These are phyloP conservation scores for Penicillium macrosclerotiorum DNA, from an alignment of 495 filamentous ascomycete genomes.

Conservation along the genomic window DNA sequence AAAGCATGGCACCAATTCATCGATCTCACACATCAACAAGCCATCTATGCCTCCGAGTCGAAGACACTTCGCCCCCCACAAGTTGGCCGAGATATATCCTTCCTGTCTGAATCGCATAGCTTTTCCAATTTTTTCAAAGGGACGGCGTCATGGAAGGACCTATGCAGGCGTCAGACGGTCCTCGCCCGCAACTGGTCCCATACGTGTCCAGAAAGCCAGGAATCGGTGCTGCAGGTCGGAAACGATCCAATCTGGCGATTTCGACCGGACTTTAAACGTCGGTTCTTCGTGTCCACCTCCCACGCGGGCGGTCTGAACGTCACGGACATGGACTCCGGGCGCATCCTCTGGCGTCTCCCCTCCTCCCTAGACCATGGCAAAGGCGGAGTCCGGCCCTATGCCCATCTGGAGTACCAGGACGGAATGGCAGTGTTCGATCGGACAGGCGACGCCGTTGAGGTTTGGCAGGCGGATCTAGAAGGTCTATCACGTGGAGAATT, in stretches of 20 bases:
- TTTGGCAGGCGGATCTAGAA: slow-evolving; percentile 36
- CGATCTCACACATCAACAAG: slow-evolving; percentile 40
- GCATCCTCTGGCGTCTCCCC: slow-evolving; percentile 36
- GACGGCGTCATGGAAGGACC: slow-evolving; percentile 35
- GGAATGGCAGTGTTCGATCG: slow-evolving; percentile 42
- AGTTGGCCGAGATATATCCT: slow-evolving; percentile 22
- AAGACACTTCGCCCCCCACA: slow-evolving; percentile 22
- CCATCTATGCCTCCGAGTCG: slow-evolving; percentile 34
- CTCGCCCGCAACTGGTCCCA: slow-evolving; percentile 37
- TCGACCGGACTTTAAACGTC: slow-evolving; percentile 38
- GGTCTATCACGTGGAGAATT: slow-evolving; percentile 35
- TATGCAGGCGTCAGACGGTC: slow-evolving; percentile 36
- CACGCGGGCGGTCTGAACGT: slow-evolving; percentile 39
- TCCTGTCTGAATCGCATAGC: slow-evolving; percentile 15
- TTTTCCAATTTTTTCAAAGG: slow-evolving; percentile 26
- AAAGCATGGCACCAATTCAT: slow-evolving; percentile 42
- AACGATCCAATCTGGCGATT: slow-evolving; percentile 43
- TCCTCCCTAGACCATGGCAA: slow-evolving; percentile 28
- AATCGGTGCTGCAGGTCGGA: slow-evolving; percentile 36
- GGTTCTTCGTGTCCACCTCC: slow-evolving; percentile 38
- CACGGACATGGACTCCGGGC: slow-evolving; percentile 39
- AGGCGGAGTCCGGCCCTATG: slow-evolving; percentile 32
- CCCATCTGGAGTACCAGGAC: slow-evolving; percentile 43
- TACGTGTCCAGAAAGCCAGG: slow-evolving; percentile 23
- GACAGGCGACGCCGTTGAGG: slow-evolving; percentile 37